These are phyloP conservation scores for Mucor saturninus DNA, from an alignment of 371 early-diverging fungal genomes.

Conservation along the genomic window DNA sequence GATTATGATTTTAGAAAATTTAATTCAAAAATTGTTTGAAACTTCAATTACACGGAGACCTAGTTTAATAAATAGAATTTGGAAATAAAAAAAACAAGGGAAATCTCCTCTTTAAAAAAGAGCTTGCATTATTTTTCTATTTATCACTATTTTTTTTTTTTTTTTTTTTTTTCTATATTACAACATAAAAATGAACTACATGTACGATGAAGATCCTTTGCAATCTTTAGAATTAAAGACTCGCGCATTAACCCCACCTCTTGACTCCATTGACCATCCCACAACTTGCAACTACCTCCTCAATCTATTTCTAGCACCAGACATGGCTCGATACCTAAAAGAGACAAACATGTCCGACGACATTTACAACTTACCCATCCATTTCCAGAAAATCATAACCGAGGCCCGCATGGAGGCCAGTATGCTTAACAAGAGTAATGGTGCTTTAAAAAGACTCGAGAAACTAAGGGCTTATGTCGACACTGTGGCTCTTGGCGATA, in stretches of 20 bases:
- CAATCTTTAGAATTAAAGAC: conserved; percentile 8
- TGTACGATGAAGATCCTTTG: neutral
- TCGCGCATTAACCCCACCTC: conserved; percentile 14
- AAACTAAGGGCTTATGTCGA: conserved; percentile 21
- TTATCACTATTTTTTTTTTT: too few relatives aligned
- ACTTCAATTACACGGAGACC: conserved; percentile 11
- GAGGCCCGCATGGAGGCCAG: conserved; percentile 46
- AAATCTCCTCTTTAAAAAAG: neutral
- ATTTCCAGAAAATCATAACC: conserved; percentile 36
- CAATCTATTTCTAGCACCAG: conserved; percentile 40
- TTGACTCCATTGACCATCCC: conserved; percentile 20
- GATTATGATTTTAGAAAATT: conserved; percentile 29
- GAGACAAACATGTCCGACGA: conserved; percentile 40
- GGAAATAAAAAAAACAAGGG: conserved; percentile 3
- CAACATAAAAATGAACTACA: neutral
- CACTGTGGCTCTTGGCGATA: conserved; percentile 18
- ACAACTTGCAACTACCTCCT: conserved; percentile 33
- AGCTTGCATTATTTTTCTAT: too few relatives aligned
- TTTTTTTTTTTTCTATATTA: too few relatives aligned
- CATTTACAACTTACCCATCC: conserved; percentile 40
- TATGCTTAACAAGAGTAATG: conserved; percentile 8
- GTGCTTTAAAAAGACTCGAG: conserved; percentile 30
- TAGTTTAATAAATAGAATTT: conserved; percentile 20
- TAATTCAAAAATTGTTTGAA: conserved; percentile 15
- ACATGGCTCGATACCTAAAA: conserved; percentile 37